Conservation (phyloP, 2,329 filamentous ascomycete species). For the Zymoseptoria tritici region DNA sequence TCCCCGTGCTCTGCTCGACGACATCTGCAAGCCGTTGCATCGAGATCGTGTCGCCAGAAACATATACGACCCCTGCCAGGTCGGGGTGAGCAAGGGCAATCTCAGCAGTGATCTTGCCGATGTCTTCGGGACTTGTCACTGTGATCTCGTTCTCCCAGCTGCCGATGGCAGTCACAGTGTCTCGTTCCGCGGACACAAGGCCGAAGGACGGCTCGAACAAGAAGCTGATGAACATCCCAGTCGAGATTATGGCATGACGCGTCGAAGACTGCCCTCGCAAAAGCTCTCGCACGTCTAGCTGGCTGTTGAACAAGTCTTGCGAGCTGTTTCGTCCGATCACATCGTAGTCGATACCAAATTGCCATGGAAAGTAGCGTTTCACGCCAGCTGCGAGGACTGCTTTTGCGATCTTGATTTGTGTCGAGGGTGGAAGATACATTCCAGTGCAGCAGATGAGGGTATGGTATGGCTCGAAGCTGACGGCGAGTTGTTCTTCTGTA, state of each 20-base stretch:
- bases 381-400: constrained; percentile 49
- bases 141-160: constrained; percentile 57
- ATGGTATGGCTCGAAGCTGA: constrained; percentile 40
- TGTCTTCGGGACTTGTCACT: constrained; percentile 56
- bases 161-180: constrained; percentile 42
- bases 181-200: constrained; percentile 45
- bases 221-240: constrained; percentile 64
- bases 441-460: constrained; percentile 56
- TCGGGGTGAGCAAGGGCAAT: constrained; percentile 40
- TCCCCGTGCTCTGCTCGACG: constrained; percentile 40
- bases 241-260: constrained; percentile 58
- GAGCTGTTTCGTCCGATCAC: constrained; percentile 50
- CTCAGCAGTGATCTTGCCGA: constrained; percentile 54
- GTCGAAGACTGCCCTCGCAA: constrained; percentile 41
- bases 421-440: constrained; percentile 49
- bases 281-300: constrained; percentile 50
- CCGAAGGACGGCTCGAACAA: constrained; percentile 58
- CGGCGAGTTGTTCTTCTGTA: constrained; percentile 21
- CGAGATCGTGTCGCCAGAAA: constrained; percentile 55
- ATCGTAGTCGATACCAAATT: constrained; percentile 68
- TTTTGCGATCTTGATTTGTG: constrained; percentile 50
- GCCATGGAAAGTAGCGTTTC: constrained; percentile 59
- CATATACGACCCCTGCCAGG: constrained; percentile 45
- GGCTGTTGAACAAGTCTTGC: constrained; percentile 62
- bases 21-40: constrained; percentile 47